These are phyloP conservation scores for Marasmius tenuissimus DNA, from an alignment of 1,284 basidiomycete genomes.

Conservation along the genomic window DNA sequence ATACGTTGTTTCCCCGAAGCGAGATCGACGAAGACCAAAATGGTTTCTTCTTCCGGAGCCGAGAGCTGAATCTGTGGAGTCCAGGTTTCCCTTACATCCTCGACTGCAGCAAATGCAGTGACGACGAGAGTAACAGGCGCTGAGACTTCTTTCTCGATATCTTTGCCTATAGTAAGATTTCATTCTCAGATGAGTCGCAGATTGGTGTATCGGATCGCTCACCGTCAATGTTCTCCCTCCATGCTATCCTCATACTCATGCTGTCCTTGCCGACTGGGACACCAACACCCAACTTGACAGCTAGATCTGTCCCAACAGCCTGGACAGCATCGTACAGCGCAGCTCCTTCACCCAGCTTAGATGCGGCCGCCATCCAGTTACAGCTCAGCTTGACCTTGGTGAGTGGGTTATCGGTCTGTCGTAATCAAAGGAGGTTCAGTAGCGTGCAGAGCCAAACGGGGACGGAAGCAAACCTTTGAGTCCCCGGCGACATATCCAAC, in stretches of 20 bases:
- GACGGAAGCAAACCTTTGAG: background rate
- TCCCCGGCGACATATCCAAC: conserved; percentile 39
- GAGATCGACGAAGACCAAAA: conserved; percentile 89
- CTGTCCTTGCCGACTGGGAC: conserved; percentile 99
- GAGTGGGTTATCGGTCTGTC: conserved; percentile 41
- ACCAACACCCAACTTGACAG: conserved; percentile 91
- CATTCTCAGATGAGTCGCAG: background rate
- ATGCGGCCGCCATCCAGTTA: conserved; percentile 99
- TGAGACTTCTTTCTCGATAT: conserved; percentile 71
- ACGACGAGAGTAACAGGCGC: conserved; percentile 92
- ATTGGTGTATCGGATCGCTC: conserved; percentile 31
- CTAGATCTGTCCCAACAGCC: conserved; percentile 92
- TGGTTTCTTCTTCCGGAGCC: conserved; percentile 64
- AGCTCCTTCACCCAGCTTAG: conserved; percentile 88
- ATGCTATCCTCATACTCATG: conserved; percentile 99
- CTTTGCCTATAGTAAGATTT: background rate
- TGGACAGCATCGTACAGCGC: conserved; percentile 91
- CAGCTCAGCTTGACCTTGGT: conserved; percentile 89
- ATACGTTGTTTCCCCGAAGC: conserved; percentile 83
- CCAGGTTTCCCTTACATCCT: conserved; percentile 84
- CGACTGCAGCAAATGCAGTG: conserved; percentile 91
- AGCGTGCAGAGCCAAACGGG: background rate
- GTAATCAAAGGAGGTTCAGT: background rate
- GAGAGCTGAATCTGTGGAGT: conserved; percentile 81
- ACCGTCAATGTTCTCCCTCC: conserved; percentile 61